These are phyloP conservation scores for Trametes versicolor DNA, from an alignment of 1,284 basidiomycete genomes.

Conservation along the genomic window DNA sequence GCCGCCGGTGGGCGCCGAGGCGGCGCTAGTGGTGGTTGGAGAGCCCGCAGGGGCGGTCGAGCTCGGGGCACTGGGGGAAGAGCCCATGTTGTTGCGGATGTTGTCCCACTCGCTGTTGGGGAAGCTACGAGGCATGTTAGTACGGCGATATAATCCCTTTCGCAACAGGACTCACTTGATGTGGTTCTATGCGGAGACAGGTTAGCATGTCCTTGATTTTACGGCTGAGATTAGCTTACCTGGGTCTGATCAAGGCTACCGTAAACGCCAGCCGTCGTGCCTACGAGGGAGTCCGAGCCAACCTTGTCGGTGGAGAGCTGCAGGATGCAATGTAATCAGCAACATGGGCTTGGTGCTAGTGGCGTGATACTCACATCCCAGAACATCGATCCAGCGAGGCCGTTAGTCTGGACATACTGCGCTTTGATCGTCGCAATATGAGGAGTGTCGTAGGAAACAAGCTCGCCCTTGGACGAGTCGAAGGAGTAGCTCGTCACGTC, in stretches of 20 bases:
- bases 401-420: constrained; percentile 73
- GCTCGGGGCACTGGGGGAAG: constrained; percentile 39
- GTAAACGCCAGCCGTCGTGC: constrained; percentile 56
- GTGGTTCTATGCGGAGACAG: constrained; percentile 63
- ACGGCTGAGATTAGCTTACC: constrained; percentile 35
- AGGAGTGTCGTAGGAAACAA: constrained; percentile 87
- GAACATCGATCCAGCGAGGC: constrained; percentile 84
- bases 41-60: constrained; percentile 14
- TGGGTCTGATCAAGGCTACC: constrained; percentile 67
- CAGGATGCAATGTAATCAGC: constrained; percentile 37
- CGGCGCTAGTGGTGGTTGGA: constrained; percentile 38
- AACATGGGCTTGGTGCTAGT: background rate
- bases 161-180: constrained; percentile 46
- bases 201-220: background rate
- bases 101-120: constrained; percentile 78
- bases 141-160: too few relatives aligned
- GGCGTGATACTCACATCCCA: constrained; percentile 69
- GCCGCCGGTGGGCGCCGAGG: constrained; percentile 39
- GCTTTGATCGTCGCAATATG: constrained; percentile 79
- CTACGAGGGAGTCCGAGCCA: constrained; percentile 65
- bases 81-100: constrained; percentile 68
- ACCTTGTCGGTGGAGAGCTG: constrained; percentile 71
- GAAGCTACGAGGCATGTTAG: constrained; percentile 43
- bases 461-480: constrained; percentile 67
- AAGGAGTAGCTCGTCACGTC: constrained; percentile 84